phyloP scores from a whole-genome alignment of 164 flowering plant genomes.

The Aristolochia californica region DNA sequence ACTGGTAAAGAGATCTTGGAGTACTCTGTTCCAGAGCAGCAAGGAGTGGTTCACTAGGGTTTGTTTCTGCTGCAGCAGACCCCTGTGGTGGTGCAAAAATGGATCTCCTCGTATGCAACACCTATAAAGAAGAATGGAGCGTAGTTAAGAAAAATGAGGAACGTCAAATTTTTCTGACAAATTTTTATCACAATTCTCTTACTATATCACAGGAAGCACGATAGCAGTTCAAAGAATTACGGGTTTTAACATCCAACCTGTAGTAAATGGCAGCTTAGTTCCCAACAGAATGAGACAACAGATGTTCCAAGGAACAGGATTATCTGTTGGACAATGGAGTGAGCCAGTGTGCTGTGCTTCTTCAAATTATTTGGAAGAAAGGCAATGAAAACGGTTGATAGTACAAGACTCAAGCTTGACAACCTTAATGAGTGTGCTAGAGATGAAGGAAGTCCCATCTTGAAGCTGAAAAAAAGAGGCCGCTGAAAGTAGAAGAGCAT shows the following conservation, averaged over 20 bases:
- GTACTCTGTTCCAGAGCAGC: slow-evolving; percentile 67
- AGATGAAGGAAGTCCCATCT: slow-evolving; percentile 70
- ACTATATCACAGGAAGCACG: background rate
- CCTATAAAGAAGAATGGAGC: slow-evolving; percentile 25
- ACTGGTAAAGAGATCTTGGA: slow-evolving; percentile 56
- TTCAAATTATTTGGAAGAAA: slow-evolving; percentile 32
- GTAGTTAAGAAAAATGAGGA: background rate
- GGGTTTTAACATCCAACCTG: slow-evolving; percentile 37
- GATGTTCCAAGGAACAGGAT: slow-evolving; percentile 39
- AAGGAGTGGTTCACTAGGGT: slow-evolving; percentile 83
- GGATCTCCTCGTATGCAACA: slow-evolving; percentile 66
- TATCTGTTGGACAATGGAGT: slow-evolving; percentile 37
- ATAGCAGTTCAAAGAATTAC: background rate
- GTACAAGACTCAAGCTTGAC: slow-evolving; percentile 38
- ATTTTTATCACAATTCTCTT: background rate
- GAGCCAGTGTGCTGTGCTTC: slow-evolving; percentile 19
- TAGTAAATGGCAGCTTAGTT: slow-evolving; percentile 64
- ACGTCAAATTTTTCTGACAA: background rate
- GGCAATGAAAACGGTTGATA: slow-evolving; percentile 29
- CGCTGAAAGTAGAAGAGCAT: slow-evolving; percentile 43
- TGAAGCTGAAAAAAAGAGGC: slow-evolving; percentile 79
- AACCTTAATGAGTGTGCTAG: slow-evolving; percentile 41
- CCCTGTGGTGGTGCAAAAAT: slow-evolving; percentile 93
- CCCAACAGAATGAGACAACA: slow-evolving; percentile 68
- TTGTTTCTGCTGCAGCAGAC: slow-evolving; percentile 90